phyloP scores from a whole-genome alignment of 2,329 filamentous ascomycete genomes.

The Aspergillus neoniger region DNA sequence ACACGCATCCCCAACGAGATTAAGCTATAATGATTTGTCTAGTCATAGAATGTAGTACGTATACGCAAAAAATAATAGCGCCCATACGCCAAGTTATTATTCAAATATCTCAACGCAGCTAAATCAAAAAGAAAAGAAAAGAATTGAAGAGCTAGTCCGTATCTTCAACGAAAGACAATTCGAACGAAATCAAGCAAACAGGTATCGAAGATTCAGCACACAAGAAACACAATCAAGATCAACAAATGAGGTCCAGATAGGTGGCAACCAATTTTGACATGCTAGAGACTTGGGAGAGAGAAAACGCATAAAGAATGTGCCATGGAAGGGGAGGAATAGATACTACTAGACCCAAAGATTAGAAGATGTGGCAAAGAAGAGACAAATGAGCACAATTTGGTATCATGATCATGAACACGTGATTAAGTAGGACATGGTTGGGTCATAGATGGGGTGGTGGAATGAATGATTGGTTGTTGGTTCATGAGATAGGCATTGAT shows the following conservation, averaged over 20 bases:
- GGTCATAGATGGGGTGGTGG: slow-evolving; percentile 14
- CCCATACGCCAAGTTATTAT: slow-evolving; percentile 9
- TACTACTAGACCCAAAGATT: background rate
- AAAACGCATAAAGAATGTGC: background rate
- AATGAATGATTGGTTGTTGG: slow-evolving; percentile 6
- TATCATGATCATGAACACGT: slow-evolving; percentile 27
- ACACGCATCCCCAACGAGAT: too few relatives aligned
- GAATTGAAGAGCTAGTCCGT: background rate
- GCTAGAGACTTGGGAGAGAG: background rate
- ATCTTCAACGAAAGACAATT: background rate
- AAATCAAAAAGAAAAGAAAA: background rate
- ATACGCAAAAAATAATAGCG: background rate
- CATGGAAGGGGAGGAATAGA: background rate
- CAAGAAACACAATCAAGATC: background rate
- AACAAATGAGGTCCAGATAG: background rate
- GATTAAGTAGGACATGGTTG: slow-evolving; percentile 12
- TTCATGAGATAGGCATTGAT: slow-evolving; percentile 26
- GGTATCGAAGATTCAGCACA: background rate
- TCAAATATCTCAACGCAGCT: background rate
- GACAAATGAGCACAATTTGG: slow-evolving; percentile 14
- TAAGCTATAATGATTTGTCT: too few relatives aligned
- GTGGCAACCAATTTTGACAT: background rate
- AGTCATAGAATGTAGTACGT: background rate
- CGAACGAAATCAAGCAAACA: background rate
- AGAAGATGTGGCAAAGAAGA: background rate